phyloP scores from a whole-genome alignment of 768 basidiomycete genomes.

The Suillus weaverae region DNA sequence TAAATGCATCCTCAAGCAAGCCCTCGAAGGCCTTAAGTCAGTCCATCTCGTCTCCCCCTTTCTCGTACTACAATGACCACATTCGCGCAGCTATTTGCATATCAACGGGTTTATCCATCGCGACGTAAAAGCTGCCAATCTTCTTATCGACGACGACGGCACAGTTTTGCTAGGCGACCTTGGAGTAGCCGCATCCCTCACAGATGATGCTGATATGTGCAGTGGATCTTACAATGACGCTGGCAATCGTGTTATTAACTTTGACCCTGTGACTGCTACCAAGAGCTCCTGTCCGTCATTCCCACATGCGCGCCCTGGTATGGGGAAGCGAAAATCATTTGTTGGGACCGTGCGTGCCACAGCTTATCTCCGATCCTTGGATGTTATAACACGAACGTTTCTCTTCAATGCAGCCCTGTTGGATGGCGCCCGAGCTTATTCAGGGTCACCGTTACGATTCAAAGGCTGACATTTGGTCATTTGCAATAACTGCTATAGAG shows the following conservation, averaged over 20 bases:
- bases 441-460: constrained; percentile 82
- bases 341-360: constrained; percentile 74
- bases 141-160: constrained; percentile 88
- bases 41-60: constrained; percentile 28
- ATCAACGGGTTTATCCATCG: constrained; percentile 90
- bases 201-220: constrained; percentile 58
- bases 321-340: constrained; percentile 87
- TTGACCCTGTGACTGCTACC: constrained; percentile 29
- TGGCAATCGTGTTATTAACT: constrained; percentile 35
- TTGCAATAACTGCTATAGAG: constrained; percentile 94
- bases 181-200: constrained; percentile 84
- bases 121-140: constrained; percentile 92
- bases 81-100: constrained; percentile 68
- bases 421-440: constrained; percentile 97
- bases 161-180: constrained; percentile 91
- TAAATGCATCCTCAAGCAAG: constrained; percentile 81
- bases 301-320: constrained; percentile 37
- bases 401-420: constrained; percentile 61
- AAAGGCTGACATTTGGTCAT: constrained; percentile 93
- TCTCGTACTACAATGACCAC: constrained; percentile 1
- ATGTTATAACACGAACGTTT: neutral
- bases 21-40: constrained; percentile 84
- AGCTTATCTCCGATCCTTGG: constrained; percentile 1
- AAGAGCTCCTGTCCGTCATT: constrained; percentile 4
- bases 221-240: constrained; percentile 17